Conservation (phyloP, 176 grass and related monocot species). For the Thinopyrum elongatum region DNA sequence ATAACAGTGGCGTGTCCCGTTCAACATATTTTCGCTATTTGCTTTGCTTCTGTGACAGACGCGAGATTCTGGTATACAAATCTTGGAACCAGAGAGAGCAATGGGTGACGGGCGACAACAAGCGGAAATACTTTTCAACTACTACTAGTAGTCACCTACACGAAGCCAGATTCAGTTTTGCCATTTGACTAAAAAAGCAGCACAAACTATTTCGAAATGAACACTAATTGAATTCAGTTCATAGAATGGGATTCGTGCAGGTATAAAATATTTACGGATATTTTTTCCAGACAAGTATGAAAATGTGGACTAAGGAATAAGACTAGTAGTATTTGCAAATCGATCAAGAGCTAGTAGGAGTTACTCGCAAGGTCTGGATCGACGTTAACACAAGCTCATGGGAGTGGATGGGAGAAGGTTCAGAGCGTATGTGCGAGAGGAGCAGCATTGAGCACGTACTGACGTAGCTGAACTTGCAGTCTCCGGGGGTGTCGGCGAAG, state of each 20-base stretch:
- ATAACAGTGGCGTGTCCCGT: too few relatives aligned
- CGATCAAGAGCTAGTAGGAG: neutral
- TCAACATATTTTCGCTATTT: too few relatives aligned
- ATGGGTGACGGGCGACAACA: too few relatives aligned
- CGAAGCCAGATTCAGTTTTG: too few relatives aligned
- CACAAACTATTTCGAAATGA: neutral
- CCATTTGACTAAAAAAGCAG: neutral
- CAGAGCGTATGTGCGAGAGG: neutral
- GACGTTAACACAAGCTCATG: neutral
- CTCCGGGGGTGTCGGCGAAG: slow-evolving; percentile 51
- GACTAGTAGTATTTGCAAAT: too few relatives aligned
- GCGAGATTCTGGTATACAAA: too few relatives aligned
- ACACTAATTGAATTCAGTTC: neutral
- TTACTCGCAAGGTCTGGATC: neutral
- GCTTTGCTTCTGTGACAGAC: too few relatives aligned
- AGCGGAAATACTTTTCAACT: too few relatives aligned
- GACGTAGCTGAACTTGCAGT: slow-evolving; percentile 58
- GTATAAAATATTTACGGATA: too few relatives aligned
- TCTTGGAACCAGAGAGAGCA: too few relatives aligned
- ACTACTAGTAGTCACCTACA: too few relatives aligned
- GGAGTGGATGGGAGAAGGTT: neutral
- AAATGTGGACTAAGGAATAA: neutral
- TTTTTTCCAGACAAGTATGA: neutral
- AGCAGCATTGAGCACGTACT: slow-evolving; percentile 21
- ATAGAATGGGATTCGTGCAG: too few relatives aligned